These are phyloP conservation scores for Thelonectria discophora DNA, from an alignment of 2,329 filamentous ascomycete species.

Conservation along the genomic window DNA sequence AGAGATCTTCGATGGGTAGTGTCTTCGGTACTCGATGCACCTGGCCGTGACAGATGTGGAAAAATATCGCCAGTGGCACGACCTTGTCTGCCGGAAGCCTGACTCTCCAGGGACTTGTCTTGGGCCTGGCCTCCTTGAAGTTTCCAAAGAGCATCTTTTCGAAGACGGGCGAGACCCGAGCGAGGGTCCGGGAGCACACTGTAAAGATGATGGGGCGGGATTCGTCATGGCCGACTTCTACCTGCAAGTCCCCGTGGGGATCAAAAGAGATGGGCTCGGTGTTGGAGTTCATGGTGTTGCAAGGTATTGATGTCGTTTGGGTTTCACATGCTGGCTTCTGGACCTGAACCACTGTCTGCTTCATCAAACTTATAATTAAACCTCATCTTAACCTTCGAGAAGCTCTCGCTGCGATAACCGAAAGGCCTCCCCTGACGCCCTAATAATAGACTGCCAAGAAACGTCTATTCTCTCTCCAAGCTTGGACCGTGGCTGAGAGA, in stretches of 20 bases:
- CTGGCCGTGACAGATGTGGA: conserved; percentile 44
- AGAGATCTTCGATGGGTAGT: conserved; percentile 38
- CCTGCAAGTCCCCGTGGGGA: conserved; percentile 24
- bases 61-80: conserved; percentile 39
- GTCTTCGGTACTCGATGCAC: conserved; percentile 39
- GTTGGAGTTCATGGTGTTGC: conserved; percentile 13
- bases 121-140: conserved; percentile 37
- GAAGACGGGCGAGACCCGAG: conserved; percentile 41
- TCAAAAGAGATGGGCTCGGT: conserved; percentile 22
- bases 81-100: conserved; percentile 46
- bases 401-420: conserved; percentile 1
- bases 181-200: conserved; percentile 42
- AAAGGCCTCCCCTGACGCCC: not conserved
- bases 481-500: conserved; percentile 2
- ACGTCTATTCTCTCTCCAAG: not conserved
- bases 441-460: conserved; percentile 23
- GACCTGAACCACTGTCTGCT: not conserved
- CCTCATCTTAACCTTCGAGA: conserved; percentile 6
- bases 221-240: conserved; percentile 16
- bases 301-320: conserved; percentile 1
- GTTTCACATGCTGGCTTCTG: not conserved
- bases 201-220: conserved; percentile 25
- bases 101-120: conserved; percentile 36
- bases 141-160: conserved; percentile 43
- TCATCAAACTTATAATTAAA: conserved; percentile 1